Percentiles rank a stretch among this genome's conserved stretches.
Evolutionary conservation across 257 asterid genomes (phyloP).

Genomic region (Mentha longifolia): DNA sequence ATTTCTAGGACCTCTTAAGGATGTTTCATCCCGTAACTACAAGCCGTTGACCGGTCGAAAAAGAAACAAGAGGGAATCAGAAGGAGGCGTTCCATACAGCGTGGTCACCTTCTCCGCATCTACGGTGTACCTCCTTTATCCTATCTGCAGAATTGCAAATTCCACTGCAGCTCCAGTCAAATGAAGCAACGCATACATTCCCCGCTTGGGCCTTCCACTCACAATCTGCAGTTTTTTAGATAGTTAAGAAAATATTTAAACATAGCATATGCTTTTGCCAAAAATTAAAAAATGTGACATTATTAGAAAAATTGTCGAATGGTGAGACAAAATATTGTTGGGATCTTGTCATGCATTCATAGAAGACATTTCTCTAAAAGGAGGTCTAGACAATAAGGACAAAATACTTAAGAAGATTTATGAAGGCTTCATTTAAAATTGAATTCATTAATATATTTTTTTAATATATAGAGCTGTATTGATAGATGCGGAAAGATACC

Average conservation of each 20-base stretch:
- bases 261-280: no score
- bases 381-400: slow-evolving; percentile 1
- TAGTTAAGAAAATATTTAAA: no score
- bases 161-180: slow-evolving; percentile 99
- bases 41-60: slow-evolving; percentile 37
- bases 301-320: no score
- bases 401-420: neutral
- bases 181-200: slow-evolving; percentile 88
- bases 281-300: no score
- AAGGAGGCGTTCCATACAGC: slow-evolving; percentile 66
- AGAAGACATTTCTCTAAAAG: neutral
- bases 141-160: slow-evolving; percentile 88
- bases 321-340: no score
- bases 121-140: slow-evolving; percentile 87
- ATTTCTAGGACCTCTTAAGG: slow-evolving; percentile 11
- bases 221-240: slow-evolving; percentile 59
- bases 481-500: slow-evolving; percentile 48
- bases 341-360: neutral
- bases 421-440: neutral
- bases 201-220: slow-evolving; percentile 99
- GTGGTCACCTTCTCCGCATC: slow-evolving; percentile 90
- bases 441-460: neutral
- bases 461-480: neutral
- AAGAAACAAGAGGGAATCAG: slow-evolving; percentile 30
- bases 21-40: slow-evolving; percentile 36